phyloP scores from a whole-genome alignment of 202 grass and related monocot species.

The Carex arenaria region DNA sequence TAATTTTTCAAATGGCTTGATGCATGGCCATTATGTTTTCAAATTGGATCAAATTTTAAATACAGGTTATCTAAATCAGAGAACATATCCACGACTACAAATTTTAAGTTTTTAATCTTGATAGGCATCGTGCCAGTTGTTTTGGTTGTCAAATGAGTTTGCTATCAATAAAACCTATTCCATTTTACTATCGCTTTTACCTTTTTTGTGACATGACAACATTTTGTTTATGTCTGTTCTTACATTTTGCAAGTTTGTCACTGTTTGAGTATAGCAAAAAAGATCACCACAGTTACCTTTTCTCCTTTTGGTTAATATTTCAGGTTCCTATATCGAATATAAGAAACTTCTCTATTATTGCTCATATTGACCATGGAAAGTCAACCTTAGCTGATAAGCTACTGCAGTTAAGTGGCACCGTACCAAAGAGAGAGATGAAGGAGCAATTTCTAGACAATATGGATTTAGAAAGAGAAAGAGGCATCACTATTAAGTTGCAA shows the following conservation, averaged over 20 bases:
- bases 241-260: neutral
- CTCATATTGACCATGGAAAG: conserved; percentile 95
- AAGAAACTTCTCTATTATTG: conserved; percentile 95
- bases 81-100: neutral
- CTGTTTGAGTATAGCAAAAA: neutral
- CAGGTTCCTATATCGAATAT: conserved; percentile 96
- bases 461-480: conserved; percentile 98
- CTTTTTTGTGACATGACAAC: neutral
- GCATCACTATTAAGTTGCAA: conserved; percentile 97
- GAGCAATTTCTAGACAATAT: conserved; percentile 96
- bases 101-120: neutral
- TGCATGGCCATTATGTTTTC: neutral
- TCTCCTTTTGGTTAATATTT: neutral
- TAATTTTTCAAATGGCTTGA: neutral
- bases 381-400: conserved; percentile 99
- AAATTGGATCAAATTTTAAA: neutral
- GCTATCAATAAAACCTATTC: too few species aligned
- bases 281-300: neutral
- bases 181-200: neutral
- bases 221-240: neutral
- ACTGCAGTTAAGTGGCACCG: conserved; percentile 73
- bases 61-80: neutral
- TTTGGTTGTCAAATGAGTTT: neutral
- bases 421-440: conserved; percentile 97
- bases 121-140: neutral